Evolutionary conservation across 371 early-diverging fungal genomes (phyloP).

Genomic region (Mortierella sp.): DNA sequence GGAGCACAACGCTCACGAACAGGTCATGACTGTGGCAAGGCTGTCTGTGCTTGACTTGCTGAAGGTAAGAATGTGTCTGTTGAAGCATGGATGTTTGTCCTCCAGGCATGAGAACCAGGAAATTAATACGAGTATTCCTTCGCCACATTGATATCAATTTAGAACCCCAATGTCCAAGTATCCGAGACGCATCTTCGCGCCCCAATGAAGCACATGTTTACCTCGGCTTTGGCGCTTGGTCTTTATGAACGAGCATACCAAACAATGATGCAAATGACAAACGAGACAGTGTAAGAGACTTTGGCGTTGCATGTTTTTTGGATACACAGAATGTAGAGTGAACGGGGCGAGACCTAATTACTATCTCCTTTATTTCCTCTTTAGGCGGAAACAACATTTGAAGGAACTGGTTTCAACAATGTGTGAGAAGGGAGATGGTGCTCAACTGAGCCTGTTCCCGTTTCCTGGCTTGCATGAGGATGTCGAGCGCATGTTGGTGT

Average conservation of each 20-base stretch:
- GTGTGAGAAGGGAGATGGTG: constrained; percentile 38
- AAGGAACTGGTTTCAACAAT: constrained; percentile 21
- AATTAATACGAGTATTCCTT: background rate
- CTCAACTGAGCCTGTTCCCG: constrained; percentile 36
- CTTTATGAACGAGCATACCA: constrained; percentile 39
- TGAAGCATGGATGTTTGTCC: background rate
- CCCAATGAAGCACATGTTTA: constrained; percentile 24
- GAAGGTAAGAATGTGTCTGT: constrained; percentile 14
- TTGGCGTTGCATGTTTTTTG: background rate
- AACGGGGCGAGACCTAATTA: background rate
- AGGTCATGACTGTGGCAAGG: constrained; percentile 40
- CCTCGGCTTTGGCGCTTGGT: constrained; percentile 27
- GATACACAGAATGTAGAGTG: background rate
- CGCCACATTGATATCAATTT: background rate
- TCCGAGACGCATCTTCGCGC: constrained; percentile 24
- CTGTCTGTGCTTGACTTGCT: constrained; percentile 28
- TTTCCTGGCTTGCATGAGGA: constrained; percentile 42
- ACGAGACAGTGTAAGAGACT: constrained; percentile 24
- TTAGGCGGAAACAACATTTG: constrained; percentile 34
- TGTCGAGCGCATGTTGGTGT: constrained; percentile 38
- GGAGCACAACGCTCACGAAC: constrained; percentile 30
- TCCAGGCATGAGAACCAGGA: too few species aligned
- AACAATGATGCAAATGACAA: constrained; percentile 41
- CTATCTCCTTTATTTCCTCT: background rate
- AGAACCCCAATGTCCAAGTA: constrained; percentile 25